phyloP scores from a whole-genome alignment of 2,329 filamentous ascomycete species.

The Camptophora hylomeconis region DNA sequence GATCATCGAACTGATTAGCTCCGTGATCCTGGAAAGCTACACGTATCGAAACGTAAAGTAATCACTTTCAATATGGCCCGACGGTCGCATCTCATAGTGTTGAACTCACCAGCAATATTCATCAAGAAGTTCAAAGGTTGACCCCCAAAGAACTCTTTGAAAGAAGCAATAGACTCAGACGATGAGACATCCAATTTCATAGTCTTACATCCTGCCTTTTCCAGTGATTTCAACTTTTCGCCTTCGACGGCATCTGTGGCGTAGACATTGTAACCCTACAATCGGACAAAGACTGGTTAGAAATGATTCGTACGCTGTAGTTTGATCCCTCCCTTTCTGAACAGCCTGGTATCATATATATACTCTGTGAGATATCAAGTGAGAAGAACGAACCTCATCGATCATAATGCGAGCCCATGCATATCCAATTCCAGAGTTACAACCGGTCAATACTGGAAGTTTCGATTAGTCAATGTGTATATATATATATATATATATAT shows the following conservation, averaged over 20 bases:
- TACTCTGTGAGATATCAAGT: no score
- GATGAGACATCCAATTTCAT: slow-evolving; percentile 12
- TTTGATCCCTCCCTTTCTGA: no score
- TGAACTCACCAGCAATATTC: slow-evolving; percentile 13
- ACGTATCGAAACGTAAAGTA: no score
- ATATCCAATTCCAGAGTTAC: slow-evolving; percentile 29
- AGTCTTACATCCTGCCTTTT: slow-evolving; percentile 8
- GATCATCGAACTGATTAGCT: slow-evolving; percentile 1
- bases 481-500: no score
- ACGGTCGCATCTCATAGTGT: not conserved
- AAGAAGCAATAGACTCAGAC: slow-evolving; percentile 11
- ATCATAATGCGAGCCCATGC: slow-evolving; percentile 20
- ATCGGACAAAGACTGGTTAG: not conserved
- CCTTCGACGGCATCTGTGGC: slow-evolving; percentile 12
- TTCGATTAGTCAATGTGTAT: no score
- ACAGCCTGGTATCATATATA: no score
- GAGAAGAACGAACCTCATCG: slow-evolving; percentile 16
- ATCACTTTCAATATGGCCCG: no score
- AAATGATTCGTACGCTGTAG: no score
- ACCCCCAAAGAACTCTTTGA: slow-evolving; percentile 10
- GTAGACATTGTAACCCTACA: slow-evolving; percentile 17
- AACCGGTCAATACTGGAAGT: slow-evolving; percentile 29
- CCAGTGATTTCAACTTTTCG: slow-evolving; percentile 8
- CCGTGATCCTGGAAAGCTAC: slow-evolving; percentile 3
- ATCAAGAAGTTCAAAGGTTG: slow-evolving; percentile 12